Evolutionary conservation across 495 filamentous ascomycete species (phyloP), one percentile per base, ranked within the genome.

Genomic region (Xanthoparmelia taractica): DNA sequence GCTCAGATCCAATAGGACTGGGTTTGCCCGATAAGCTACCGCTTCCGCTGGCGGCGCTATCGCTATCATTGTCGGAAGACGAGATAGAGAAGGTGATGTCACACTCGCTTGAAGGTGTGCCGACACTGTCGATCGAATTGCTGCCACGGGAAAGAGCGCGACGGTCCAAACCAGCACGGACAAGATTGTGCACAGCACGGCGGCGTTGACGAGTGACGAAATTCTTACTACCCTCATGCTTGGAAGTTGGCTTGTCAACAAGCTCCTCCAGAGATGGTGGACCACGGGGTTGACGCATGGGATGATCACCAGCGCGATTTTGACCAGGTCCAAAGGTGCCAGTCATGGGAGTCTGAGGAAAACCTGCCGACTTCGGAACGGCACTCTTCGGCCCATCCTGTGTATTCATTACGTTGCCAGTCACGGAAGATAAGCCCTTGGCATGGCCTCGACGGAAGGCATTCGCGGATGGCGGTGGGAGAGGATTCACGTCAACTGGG

Each of bases 211-310:
- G 93, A 38, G 91, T 87, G 25, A 90, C 87, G 75, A 99, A 99
- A 77, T 99, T 99, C 82, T 96, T 96, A 84, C 93, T 96, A 41
- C 95, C 94, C 70, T 96, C 93, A 66, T 94, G 86, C 76, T 92
- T 96, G 54, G 90, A 86, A 7, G 94, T 99, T 8, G 94, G 94
- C 75, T 91, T 92, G 33, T 87, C 84, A 64, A 87, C 82, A 61
- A 99, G 85, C 74, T 99, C 93, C 67, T 99, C 95, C 52, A 97
- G 79, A 2, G 89, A 84, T 8, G 95, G 95, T 23, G 94, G 94
- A 37, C 92, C 92, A 69, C 92, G 90, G 56, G 94, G 94, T 74
- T 97, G 95, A 65, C 94, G 94, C 63, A 87, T 78, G 6, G 94
- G 94, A 72, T 97, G 95, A 77, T 97, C 93, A 68, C 94, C 94